These are phyloP conservation scores for Rhododendron henanense DNA, from an alignment of 148 eudicot species.

Conservation along the genomic window DNA sequence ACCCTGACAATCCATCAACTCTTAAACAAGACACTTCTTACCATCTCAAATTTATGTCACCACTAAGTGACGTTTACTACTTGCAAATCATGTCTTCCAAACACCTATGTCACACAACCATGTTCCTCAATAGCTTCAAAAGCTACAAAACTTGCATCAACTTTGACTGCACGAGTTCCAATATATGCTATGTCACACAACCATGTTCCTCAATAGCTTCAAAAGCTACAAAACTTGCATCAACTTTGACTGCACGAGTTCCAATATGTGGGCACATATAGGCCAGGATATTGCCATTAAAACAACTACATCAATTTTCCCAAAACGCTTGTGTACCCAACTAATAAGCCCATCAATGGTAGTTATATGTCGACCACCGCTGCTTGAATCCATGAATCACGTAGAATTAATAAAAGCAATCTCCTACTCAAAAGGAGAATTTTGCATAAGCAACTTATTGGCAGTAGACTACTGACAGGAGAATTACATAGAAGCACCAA, in stretches of 20 bases:
- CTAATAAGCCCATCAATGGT: not conserved
- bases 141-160: not conserved
- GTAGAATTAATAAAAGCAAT: not conserved
- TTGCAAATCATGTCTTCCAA: slow-evolving; percentile 1
- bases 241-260: not conserved
- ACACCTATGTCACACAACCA: not conserved
- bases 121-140: not conserved
- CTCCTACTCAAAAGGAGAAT: not conserved
- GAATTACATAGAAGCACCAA: not conserved
- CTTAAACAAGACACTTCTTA: not conserved
- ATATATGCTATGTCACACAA: not conserved
- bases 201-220: not conserved
- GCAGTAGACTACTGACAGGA: too few species aligned
- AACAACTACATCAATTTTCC: not conserved
- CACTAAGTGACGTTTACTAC: not conserved
- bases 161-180: not conserved
- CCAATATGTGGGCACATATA: not conserved
- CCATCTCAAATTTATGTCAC: not conserved
- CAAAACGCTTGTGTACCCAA: not conserved
- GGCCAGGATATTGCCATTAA: not conserved
- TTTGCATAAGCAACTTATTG: not conserved
- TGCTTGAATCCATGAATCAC: not conserved
- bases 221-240: not conserved
- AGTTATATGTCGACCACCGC: not conserved
- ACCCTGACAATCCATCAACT: not conserved